Percentiles rank a stretch among this genome's conserved stretches.
Evolutionary conservation across 164 flowering plant genomes (phyloP).

Genomic region (Aristolochia californica): DNA sequence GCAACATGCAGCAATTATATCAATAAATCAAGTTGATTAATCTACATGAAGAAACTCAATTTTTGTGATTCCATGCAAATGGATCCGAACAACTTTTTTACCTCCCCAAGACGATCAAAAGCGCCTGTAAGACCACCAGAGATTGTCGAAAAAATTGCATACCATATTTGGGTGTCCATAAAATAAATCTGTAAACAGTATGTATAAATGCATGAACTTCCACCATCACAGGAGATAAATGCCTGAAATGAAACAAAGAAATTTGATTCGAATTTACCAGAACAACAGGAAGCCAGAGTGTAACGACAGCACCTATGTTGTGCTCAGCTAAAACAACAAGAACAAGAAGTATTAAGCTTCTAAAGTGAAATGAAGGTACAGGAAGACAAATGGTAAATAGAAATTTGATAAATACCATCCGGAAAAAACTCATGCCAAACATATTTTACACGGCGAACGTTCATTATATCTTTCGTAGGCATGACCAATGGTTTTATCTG

Average conservation of each 20-base stretch:
- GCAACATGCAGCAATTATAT: too few relatives aligned
- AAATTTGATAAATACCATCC: constrained; percentile 33
- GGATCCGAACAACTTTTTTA: constrained; percentile 10
- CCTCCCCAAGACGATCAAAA: constrained; percentile 94
- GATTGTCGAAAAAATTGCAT: constrained; percentile 71
- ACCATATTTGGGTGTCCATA: constrained; percentile 99
- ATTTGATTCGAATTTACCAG: constrained; percentile 34
- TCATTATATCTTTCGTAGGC: constrained; percentile 86
- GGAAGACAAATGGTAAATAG: neutral
- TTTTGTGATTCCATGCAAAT: neutral
- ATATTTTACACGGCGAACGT: constrained; percentile 40
- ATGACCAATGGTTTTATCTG: constrained; percentile 84
- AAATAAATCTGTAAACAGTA: constrained; percentile 66
- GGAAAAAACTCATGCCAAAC: constrained; percentile 98
- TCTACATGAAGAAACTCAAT: neutral
- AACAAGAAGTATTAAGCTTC: neutral
- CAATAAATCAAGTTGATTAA: neutral
- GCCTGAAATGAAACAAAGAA: neutral
- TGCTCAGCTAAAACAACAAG: constrained; percentile 48
- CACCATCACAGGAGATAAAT: constrained; percentile 3
- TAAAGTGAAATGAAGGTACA: neutral
- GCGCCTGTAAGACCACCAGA: constrained; percentile 90
- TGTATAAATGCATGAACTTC: neutral
- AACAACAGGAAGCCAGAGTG: constrained; percentile 89
- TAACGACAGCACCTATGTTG: constrained; percentile 66